Percentiles rank a stretch among this genome's conserved stretches.
phyloP scores from a whole-genome alignment of 768 basidiomycete species.

The Lanmaoa pseudosensibilis region DNA sequence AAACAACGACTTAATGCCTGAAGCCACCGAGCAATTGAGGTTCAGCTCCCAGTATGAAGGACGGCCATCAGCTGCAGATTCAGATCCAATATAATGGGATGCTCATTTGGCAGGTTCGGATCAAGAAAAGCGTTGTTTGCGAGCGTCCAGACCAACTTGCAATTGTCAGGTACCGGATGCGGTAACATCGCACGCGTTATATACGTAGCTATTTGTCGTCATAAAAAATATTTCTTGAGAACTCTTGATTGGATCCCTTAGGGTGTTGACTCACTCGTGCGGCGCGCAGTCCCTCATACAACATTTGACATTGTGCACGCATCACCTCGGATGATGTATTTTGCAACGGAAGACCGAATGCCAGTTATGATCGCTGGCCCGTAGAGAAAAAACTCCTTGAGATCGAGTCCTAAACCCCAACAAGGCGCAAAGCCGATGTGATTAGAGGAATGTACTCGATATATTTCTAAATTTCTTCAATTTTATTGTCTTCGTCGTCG shows the following conservation, averaged over 20 bases:
- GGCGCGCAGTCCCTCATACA: conserved; percentile 3
- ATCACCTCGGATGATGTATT: neutral
- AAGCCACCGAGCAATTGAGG: neutral
- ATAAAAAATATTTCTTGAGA: conserved; percentile 25
- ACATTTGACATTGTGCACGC: neutral
- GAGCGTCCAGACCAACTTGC: conserved; percentile 5
- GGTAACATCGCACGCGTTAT: conserved; percentile 8
- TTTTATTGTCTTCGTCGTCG: conserved; percentile 70
- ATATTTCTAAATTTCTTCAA: conserved; percentile 66
- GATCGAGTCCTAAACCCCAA: conserved; percentile 1
- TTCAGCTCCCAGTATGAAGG: neutral
- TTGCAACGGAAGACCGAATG: neutral
- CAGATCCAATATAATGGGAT: conserved; percentile 2
- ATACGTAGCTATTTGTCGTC: conserved; percentile 25
- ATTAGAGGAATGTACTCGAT: conserved; percentile 16
- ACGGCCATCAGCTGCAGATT: conserved; percentile 4
- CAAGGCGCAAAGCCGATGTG: conserved; percentile 3
- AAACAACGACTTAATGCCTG: neutral
- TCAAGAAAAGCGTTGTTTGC: neutral
- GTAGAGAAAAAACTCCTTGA: neutral
- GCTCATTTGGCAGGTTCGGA: neutral
- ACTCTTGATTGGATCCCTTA: conserved; percentile 12
- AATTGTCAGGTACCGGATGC: conserved; percentile 11
- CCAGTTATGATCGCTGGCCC: neutral
- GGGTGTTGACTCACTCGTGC: conserved; percentile 25